phyloP scores from a whole-genome alignment of 352 stramenopile species.

The Thraustochytrium striatum region DNA sequence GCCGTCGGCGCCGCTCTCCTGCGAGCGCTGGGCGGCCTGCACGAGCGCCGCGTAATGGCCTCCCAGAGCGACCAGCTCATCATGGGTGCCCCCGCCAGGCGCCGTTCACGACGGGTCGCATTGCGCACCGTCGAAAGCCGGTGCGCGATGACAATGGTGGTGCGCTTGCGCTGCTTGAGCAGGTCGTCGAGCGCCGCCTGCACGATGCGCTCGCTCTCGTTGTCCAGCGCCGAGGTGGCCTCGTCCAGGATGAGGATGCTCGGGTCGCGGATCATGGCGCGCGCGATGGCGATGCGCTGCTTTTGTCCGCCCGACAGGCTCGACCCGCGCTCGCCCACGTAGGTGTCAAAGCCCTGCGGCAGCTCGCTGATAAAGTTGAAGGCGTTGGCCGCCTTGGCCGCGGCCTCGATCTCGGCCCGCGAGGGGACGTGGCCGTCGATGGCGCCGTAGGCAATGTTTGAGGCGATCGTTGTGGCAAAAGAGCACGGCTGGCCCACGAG shows the following conservation, averaged over 20 bases:
- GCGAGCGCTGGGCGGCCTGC: constrained; percentile 15
- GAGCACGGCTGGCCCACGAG: constrained; percentile 79
- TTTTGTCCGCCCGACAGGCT: constrained; percentile 88
- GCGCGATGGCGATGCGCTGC: constrained; percentile 84
- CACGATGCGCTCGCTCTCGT: constrained; percentile 67
- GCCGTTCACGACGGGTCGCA: no score
- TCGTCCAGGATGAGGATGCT: constrained; percentile 80
- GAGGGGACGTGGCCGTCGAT: constrained; percentile 56
- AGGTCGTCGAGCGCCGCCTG: constrained; percentile 64
- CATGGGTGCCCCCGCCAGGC: no score
- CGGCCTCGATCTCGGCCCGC: constrained; percentile 66
- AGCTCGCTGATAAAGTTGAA: constrained; percentile 81
- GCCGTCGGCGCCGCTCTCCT: not conserved
- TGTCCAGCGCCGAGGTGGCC: constrained; percentile 70
- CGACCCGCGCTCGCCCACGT: constrained; percentile 73
- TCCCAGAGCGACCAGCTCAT: constrained; percentile 18
- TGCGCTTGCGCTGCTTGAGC: constrained; percentile 8
- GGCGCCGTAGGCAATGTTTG: constrained; percentile 73
- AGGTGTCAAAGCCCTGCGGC: constrained; percentile 72
- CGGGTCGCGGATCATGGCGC: constrained; percentile 80
- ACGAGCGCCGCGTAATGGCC: constrained; percentile 43
- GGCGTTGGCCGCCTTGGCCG: constrained; percentile 70
- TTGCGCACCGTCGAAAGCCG: constrained; percentile 84
- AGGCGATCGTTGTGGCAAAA: constrained; percentile 77
- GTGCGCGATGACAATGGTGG: constrained; percentile 82